phyloP scores from a whole-genome alignment of 441 rosid species.

The Euphorbia schlechtendalii region DNA sequence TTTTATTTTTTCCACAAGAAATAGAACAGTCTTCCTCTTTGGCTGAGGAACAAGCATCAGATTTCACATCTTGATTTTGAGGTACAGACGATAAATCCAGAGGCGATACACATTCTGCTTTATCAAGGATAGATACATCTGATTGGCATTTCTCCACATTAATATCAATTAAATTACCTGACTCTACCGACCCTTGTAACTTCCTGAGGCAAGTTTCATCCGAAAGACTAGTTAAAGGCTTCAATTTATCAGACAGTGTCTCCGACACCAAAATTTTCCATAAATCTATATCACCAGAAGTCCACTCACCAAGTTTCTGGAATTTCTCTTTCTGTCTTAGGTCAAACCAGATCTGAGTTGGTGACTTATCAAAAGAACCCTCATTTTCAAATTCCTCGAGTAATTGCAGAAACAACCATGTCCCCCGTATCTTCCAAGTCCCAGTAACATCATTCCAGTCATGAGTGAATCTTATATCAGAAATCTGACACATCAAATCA shows the following conservation, averaged over 20 bases:
- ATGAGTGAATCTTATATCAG: slow-evolving; percentile 44
- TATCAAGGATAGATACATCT: slow-evolving; percentile 13
- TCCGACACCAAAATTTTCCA: slow-evolving; percentile 50
- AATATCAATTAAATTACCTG: slow-evolving; percentile 7
- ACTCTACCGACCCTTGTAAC: slow-evolving; percentile 16
- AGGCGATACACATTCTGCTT: slow-evolving; percentile 17
- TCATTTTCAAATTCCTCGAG: slow-evolving; percentile 35
- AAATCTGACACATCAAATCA: slow-evolving; percentile 31
- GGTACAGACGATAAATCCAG: no score
- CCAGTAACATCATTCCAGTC: slow-evolving; percentile 54
- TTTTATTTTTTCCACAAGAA: slow-evolving; percentile 15
- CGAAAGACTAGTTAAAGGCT: slow-evolving; percentile 27
- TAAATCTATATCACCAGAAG: slow-evolving; percentile 33
- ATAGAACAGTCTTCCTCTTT: slow-evolving; percentile 20
- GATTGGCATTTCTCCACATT: slow-evolving; percentile 10
- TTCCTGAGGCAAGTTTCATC: slow-evolving; percentile 22
- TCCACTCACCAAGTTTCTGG: slow-evolving; percentile 47
- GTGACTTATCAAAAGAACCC: slow-evolving; percentile 39
- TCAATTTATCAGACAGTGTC: slow-evolving; percentile 38
- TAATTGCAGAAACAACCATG: slow-evolving; percentile 58
- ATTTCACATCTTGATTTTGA: slow-evolving; percentile 21
- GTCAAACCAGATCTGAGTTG: slow-evolving; percentile 74
- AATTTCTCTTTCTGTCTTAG: slow-evolving; percentile 38
- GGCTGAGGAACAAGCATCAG: slow-evolving; percentile 13
- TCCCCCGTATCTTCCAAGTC: slow-evolving; percentile 56